phyloP scores from a whole-genome alignment of 2,329 filamentous ascomycete species.

The Escovopsis sp. region DNA sequence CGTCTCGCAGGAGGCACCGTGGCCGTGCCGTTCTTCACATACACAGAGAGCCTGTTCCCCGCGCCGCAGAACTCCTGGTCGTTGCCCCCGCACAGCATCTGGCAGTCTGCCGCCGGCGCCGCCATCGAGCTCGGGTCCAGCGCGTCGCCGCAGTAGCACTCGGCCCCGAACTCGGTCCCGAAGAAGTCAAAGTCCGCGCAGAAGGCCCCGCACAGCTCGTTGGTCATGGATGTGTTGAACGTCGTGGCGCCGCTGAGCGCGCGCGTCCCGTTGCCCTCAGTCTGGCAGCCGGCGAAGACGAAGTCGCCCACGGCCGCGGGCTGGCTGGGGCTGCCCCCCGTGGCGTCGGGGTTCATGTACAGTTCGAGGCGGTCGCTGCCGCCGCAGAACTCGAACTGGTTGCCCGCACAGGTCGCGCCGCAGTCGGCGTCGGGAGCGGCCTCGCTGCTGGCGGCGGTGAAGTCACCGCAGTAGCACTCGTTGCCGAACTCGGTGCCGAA shows the following conservation, averaged over 20 bases:
- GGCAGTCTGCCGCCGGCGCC: constrained; percentile 20
- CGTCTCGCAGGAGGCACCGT: no score
- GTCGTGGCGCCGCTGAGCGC: constrained; percentile 15
- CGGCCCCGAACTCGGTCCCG: constrained; percentile 23
- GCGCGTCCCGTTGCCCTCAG: constrained; percentile 19
- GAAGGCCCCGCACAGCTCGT: constrained; percentile 17
- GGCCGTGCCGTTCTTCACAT: constrained; percentile 13
- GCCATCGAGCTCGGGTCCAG: constrained; percentile 15
- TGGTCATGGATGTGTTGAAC: constrained; percentile 17
- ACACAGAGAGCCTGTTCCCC: constrained; percentile 22
- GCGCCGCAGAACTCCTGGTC: constrained; percentile 25
- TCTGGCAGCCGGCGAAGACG: constrained; percentile 21
- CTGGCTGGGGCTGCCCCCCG: constrained; percentile 15
- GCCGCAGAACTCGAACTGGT: constrained; percentile 20
- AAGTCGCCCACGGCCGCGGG: constrained; percentile 19
- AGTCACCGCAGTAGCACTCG: constrained; percentile 26
- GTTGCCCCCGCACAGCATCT: constrained; percentile 26
- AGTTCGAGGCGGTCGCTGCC: constrained; percentile 19
- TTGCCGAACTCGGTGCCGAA: constrained; percentile 26
- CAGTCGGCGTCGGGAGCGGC: constrained; percentile 17
- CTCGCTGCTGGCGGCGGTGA: constrained; percentile 13
- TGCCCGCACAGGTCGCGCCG: constrained; percentile 19
- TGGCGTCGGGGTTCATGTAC: constrained; percentile 16
- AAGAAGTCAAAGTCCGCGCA: constrained; percentile 19
- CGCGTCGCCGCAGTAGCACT: constrained; percentile 22